phyloP scores from a whole-genome alignment of 345 rosid species.

The Rhodomyrtus tomentosa region DNA sequence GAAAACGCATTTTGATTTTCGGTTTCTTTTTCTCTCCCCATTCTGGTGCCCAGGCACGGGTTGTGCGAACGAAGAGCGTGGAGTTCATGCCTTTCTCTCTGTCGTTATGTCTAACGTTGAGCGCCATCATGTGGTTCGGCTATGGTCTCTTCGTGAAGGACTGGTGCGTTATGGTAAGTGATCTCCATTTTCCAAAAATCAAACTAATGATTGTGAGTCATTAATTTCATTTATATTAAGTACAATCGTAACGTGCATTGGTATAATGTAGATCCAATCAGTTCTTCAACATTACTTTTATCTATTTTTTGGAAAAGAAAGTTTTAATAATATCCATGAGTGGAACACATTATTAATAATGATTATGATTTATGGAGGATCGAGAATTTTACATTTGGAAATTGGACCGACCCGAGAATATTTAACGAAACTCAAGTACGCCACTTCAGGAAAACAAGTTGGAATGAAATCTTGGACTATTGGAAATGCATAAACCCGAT shows the following conservation, averaged over 20 bases:
- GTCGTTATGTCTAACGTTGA: slow-evolving; percentile 71
- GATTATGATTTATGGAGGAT: neutral
- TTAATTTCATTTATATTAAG: neutral
- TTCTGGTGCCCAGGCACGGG: slow-evolving; percentile 34
- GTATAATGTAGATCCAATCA: too few relatives aligned
- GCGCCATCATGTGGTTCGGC: slow-evolving; percentile 73
- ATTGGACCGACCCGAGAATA: neutral
- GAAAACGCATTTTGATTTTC: neutral
- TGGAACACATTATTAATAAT: neutral
- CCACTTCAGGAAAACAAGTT: neutral
- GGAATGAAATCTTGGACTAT: neutral
- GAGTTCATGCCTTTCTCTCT: slow-evolving; percentile 88
- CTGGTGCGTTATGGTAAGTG: slow-evolving; percentile 65
- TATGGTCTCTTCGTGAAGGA: slow-evolving; percentile 58
- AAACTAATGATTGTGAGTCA: neutral
- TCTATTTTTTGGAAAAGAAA: too few relatives aligned
- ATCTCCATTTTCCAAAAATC: neutral
- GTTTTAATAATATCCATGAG: neutral
- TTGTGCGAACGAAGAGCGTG: slow-evolving; percentile 68
- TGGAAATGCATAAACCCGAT: neutral
- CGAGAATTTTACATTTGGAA: neutral
- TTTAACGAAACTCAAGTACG: neutral
- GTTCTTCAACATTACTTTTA: too few relatives aligned
- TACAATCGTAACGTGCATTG: neutral
- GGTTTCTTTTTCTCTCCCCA: neutral